phyloP scores from a whole-genome alignment of 352 stramenopile genomes.

The Globisporangium lucens region DNA sequence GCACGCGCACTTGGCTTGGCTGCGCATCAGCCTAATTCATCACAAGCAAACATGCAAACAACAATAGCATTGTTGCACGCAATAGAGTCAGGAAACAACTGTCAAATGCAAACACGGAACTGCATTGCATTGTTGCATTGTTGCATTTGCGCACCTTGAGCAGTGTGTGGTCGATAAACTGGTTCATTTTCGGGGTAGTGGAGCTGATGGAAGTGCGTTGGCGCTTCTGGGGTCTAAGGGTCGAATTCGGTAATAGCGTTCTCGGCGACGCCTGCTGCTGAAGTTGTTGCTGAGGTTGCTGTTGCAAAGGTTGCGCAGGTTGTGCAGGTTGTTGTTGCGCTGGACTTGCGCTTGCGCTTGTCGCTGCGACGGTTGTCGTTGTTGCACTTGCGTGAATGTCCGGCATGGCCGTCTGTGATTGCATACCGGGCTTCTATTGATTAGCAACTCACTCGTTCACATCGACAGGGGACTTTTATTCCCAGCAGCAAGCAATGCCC shows the following conservation, averaged over 20 bases:
- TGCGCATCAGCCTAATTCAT: slow-evolving; percentile 50
- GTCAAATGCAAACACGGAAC: neutral
- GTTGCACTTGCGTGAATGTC: slow-evolving; percentile 14
- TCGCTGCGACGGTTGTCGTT: neutral
- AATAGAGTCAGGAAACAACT: neutral
- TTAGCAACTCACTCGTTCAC: neutral
- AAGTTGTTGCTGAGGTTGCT: neutral
- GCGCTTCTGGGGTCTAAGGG: slow-evolving; percentile 3
- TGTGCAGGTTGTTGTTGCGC: neutral
- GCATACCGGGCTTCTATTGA: slow-evolving; percentile 5
- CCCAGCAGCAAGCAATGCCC: neutral
- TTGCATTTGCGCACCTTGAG: slow-evolving; percentile 47
- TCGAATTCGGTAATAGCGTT: slow-evolving; percentile 14
- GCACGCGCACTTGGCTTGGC: slow-evolving; percentile 52
- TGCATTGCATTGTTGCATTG: neutral
- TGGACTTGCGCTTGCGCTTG: slow-evolving; percentile 1
- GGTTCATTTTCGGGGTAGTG: slow-evolving; percentile 38
- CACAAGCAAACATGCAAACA: neutral
- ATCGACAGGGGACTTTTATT: slow-evolving; percentile 9
- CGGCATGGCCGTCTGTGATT: neutral
- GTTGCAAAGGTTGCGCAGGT: neutral
- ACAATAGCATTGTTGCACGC: slow-evolving; percentile 7
- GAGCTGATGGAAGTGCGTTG: slow-evolving; percentile 2
- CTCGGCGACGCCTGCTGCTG: slow-evolving; percentile 3
- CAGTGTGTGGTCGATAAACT: slow-evolving; percentile 78